Evolutionary conservation across 169 alveolate species (phyloP), one percentile per base, ranked within the genome.

Genomic region (Cryptosporidium parvum): DNA sequence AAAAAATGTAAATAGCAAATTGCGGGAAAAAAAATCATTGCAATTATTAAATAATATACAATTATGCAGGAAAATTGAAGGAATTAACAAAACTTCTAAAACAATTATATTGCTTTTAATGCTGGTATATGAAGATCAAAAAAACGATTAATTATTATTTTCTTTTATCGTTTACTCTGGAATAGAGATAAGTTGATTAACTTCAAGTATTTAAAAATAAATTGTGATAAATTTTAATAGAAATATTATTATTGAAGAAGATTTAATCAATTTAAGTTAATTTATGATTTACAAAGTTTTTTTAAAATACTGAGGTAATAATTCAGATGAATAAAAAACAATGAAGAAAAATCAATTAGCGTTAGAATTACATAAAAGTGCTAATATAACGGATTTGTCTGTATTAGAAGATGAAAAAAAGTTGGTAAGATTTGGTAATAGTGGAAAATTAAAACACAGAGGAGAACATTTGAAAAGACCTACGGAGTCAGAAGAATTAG

Each of bases 401-500:
- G 18, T 65, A 33, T 12, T 59, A 31, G n/a, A 31, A 1, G 29
- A 37, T 26, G 35, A 56, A 56, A 21, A 29, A 21, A 26, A 23
- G 67, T 23, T 56, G 23, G 35, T 29, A 56, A 56, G 67, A 4
- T n/a, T 56, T 56, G 18, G 18, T 21, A 39, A 14, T 8, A 5
- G 33, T 35, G 26, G 21, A 14, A 65, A 33, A 14, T 31, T 14
- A 37, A 65, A 3, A 14, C 33, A 65, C 31, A 39, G 67, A 1
- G 67, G 67, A 9, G 93, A 87, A 51, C 86, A 65, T 35, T 70
- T 75, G 58, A 80, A 80, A 31, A 92, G 94, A 67, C 97, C 97
- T 33, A 71, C 93, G n/a, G 95, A 94, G 52, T 94, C 94, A 7
- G 85, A 80, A 48, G 96, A 93, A 33, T 75, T 92, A 45, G 93